Evolutionary conservation across 352 stramenopile species (phyloP).

Genomic region (Peronosclerospora sorghi): DNA sequence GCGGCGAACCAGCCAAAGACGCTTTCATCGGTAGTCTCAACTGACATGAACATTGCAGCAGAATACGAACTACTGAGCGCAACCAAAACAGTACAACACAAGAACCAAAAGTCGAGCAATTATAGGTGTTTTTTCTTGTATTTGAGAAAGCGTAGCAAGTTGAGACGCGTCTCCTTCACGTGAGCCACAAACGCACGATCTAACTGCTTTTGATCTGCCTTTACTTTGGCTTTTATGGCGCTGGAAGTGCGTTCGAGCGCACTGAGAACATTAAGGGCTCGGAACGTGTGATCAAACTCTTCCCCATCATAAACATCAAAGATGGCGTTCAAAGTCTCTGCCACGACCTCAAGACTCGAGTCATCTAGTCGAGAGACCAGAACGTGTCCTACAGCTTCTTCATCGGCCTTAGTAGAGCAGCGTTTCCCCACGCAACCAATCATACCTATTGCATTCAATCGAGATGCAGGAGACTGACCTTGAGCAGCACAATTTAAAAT

Average conservation of each 20-base stretch:
- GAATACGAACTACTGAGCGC: too few species aligned
- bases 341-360: slow-evolving; percentile 66
- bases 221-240: slow-evolving; percentile 62
- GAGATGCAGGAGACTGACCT: slow-evolving; percentile 50
- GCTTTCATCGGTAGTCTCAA: too few species aligned
- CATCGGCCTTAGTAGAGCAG: slow-evolving; percentile 45
- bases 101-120: too few species aligned
- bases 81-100: too few species aligned
- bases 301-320: slow-evolving; percentile 83
- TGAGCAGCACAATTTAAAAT: slow-evolving; percentile 58
- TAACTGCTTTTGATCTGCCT: slow-evolving; percentile 62
- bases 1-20: too few species aligned
- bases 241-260: slow-evolving; percentile 49
- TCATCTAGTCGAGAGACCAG: slow-evolving; percentile 50
- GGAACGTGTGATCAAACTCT: slow-evolving; percentile 67
- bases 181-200: slow-evolving; percentile 72
- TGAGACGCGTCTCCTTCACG: slow-evolving; percentile 79
- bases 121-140: slow-evolving; percentile 86
- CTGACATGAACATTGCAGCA: too few species aligned
- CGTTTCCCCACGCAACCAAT: slow-evolving; percentile 70
- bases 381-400: slow-evolving; percentile 60
- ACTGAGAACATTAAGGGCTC: slow-evolving; percentile 43
- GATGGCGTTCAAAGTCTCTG: slow-evolving; percentile 76
- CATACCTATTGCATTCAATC: slow-evolving; percentile 66
- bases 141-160: slow-evolving; percentile 85